Base-by-base conservation (phyloP, 306 rosid genomes). In the Senna tora region DNA sequence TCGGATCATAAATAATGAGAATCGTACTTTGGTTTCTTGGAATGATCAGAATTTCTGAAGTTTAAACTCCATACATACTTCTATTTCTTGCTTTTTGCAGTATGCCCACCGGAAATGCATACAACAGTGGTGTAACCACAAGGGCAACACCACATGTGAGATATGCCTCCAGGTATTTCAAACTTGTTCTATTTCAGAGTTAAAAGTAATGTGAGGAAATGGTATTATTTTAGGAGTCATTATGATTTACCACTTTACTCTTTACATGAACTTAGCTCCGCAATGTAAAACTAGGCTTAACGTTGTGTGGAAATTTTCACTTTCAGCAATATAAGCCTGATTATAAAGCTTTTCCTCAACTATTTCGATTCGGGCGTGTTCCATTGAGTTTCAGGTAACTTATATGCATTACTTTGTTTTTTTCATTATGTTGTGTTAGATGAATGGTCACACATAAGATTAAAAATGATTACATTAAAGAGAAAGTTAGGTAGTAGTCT, bases 121-220 rank as follows among this genome's bases (percentile, higher is more conserved):
- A 71, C 98, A 94, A 59, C 73, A 84, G 73, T 94, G 98, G 98
- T 94, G 98, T 66, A 83, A 94, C 62, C 97, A 91, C 83, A 94
- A 94, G 76, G 96, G 98, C 13, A 86, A 94, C 80, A 91, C 89
- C 43, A 65, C 74, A 10, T 93, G 98, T 76, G 98, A 93, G 86
- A 93, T 94, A 82, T 94, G 98, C 82, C 97, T 79, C 62, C 92
- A 93, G 97, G 98, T 89, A 78, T 39, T 72, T 77, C 74, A 25
- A 38, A 38, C 8, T 51, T 30, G 46, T 69, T 2, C 30, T 20
- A 11, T 22, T 32, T 39, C 14, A 38, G 45, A 34, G 19, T 32
- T 39, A 17, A 38, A 53, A 34, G 28, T 28, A 11, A 11, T 61
- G 19, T 28, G 36, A 69, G 47, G 20, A 16, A 69, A 50, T 47